These are phyloP conservation scores for Ganoderma sinense DNA, from an alignment of 1,284 basidiomycete species.

Conservation along the genomic window DNA sequence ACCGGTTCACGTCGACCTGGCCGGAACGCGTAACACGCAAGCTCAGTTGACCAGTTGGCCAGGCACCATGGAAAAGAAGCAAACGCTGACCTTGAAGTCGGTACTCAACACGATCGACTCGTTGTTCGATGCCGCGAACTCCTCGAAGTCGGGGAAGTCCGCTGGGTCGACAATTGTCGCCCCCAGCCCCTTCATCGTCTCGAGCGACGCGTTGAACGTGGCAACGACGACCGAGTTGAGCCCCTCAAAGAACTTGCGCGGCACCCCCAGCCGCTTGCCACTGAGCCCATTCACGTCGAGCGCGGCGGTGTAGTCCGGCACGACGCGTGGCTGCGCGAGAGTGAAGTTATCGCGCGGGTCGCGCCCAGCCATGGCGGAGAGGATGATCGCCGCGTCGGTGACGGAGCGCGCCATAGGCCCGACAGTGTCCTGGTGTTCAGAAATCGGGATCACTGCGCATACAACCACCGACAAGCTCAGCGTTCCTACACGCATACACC, in stretches of 20 bases:
- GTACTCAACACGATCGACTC: constrained; percentile 45
- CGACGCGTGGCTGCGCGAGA: constrained; percentile 45
- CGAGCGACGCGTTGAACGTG: constrained; percentile 48
- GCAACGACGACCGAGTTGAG: constrained; percentile 35
- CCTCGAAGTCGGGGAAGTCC: constrained; percentile 46
- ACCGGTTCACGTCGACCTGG: constrained; percentile 46
- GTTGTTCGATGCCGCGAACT: constrained; percentile 39
- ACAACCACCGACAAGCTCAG: neutral
- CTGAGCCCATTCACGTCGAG: constrained; percentile 43
- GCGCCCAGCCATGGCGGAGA: constrained; percentile 52
- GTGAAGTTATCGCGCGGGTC: constrained; percentile 55
- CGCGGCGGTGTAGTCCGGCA: constrained; percentile 49
- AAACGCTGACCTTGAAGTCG: constrained; percentile 49
- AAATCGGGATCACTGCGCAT: constrained; percentile 55
- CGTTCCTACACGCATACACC: neutral
- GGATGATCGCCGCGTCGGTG: constrained; percentile 51
- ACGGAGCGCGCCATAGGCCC: constrained; percentile 57
- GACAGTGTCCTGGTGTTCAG: constrained; percentile 56
- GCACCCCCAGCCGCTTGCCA: constrained; percentile 52
- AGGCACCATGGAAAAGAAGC: constrained; percentile 10
- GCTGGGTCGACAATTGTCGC: constrained; percentile 53
- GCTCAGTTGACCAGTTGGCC: neutral
- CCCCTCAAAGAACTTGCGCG: constrained; percentile 38
- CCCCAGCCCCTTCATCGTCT: constrained; percentile 45
- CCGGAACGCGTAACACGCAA: neutral